phyloP scores from a whole-genome alignment of 176 grass and related monocot genomes.

The bread wheat (Triticum aestivum) region DNA sequence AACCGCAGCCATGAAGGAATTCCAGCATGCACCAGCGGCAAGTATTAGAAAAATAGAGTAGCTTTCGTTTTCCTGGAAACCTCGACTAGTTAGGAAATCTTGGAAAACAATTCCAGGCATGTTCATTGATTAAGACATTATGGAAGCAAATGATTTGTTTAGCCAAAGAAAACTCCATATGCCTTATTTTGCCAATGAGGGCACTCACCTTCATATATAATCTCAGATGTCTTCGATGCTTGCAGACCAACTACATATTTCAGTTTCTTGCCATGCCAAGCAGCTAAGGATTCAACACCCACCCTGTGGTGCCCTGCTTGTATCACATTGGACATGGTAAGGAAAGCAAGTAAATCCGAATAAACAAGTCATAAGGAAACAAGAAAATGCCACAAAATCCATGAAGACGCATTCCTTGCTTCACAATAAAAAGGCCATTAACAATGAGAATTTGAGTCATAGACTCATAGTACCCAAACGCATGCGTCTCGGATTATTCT shows the following conservation, averaged over 20 bases:
- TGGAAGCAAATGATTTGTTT: too few relatives aligned
- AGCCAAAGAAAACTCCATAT: too few relatives aligned
- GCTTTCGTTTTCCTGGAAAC: too few relatives aligned
- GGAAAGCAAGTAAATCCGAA: not conserved
- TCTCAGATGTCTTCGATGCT: conserved; percentile 48
- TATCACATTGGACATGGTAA: not conserved
- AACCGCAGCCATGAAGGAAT: too few relatives aligned
- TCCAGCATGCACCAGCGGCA: too few relatives aligned
- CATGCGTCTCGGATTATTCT: too few relatives aligned
- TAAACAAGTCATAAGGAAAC: not conserved
- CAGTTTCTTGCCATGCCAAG: conserved; percentile 82
- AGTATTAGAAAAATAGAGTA: too few relatives aligned
- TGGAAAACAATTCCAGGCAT: too few relatives aligned
- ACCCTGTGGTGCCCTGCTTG: too few relatives aligned
- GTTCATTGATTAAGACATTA: too few relatives aligned
- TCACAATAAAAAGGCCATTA: not conserved
- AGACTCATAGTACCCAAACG: not conserved
- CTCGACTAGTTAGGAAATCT: too few relatives aligned
- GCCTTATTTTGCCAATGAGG: not conserved
- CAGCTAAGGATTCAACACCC: conserved; percentile 64
- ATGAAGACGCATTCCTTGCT: not conserved
- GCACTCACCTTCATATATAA: conserved; percentile 26
- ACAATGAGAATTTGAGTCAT: not conserved
- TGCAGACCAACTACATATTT: conserved; percentile 66
- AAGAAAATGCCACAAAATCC: not conserved